Percentiles rank a stretch among this genome's conserved stretches.
phyloP scores from a whole-genome alignment of 331 rosid species.

The Phaseolus coccineus region DNA sequence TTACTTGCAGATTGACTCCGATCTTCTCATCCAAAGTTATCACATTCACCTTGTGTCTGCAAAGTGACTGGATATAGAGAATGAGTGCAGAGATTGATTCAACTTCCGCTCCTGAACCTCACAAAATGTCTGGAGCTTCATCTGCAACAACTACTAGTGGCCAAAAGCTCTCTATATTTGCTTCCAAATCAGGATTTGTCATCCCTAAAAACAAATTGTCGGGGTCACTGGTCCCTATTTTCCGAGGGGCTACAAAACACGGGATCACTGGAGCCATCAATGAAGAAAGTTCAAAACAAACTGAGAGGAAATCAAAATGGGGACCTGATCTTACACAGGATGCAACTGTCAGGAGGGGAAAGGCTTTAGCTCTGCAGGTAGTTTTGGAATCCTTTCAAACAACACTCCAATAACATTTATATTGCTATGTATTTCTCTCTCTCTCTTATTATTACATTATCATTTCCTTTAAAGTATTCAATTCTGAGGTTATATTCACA shows the following conservation, averaged over 20 bases:
- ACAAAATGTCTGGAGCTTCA: conserved; percentile 69
- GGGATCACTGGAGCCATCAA: conserved; percentile 55
- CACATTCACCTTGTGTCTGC: background rate
- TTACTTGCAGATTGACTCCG: conserved; percentile 40
- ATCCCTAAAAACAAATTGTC: conserved; percentile 93
- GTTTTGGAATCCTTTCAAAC: conserved; percentile 41
- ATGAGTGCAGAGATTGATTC: conserved; percentile 62
- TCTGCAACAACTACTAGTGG: conserved; percentile 56
- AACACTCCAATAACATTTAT: conserved; percentile 31
- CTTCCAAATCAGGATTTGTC: conserved; percentile 87
- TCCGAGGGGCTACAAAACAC: conserved; percentile 62
- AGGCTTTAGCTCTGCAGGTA: conserved; percentile 93
- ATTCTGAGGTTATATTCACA: conserved; percentile 7
- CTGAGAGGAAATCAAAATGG: conserved; percentile 88
- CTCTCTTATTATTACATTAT: conserved; percentile 16
- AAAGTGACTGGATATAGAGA: conserved; percentile 44
- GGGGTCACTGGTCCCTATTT: conserved; percentile 83
- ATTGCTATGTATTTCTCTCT: background rate
- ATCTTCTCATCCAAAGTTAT: background rate
- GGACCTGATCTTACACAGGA: conserved; percentile 83
- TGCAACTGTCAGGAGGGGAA: conserved; percentile 72
- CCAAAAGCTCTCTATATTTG: conserved; percentile 82
- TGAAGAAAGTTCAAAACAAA: conserved; percentile 69
- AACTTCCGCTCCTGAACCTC: conserved; percentile 54
- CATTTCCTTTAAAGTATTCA: conserved; percentile 32